These are phyloP conservation scores for Aspergillus incahuasiensis DNA, from an alignment of 495 filamentous ascomycete genomes.

Conservation along the genomic window DNA sequence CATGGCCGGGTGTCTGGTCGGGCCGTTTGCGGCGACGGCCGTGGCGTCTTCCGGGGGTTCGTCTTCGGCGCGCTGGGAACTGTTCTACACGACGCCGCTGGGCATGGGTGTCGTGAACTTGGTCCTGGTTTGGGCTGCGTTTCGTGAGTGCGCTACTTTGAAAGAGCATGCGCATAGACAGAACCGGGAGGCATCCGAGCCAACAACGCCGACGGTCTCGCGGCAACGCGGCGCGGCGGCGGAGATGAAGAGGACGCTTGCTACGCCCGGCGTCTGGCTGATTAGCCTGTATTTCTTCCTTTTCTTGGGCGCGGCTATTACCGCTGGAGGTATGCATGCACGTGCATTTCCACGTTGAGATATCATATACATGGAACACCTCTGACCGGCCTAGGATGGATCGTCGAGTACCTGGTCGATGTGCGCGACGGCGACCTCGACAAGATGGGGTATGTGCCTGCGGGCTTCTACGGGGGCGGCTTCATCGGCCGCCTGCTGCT, in stretches of 20 bases:
- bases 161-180: neutral
- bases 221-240: constrained; percentile 6
- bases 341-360: too few species aligned
- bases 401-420: constrained; percentile 30
- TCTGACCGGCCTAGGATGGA: too few species aligned
- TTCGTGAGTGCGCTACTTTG: constrained; percentile 19
- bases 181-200: neutral
- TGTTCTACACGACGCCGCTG: constrained; percentile 27
- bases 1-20: constrained; percentile 31
- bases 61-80: constrained; percentile 19
- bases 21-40: constrained; percentile 25
- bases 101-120: constrained; percentile 24
- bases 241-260: constrained; percentile 25
- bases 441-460: constrained; percentile 29
- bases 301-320: constrained; percentile 27
- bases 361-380: too few species aligned
- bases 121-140: constrained; percentile 16
- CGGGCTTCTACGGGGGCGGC: constrained; percentile 26
- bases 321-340: constrained; percentile 22
- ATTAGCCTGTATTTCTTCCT: constrained; percentile 33
- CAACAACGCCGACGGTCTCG: neutral
- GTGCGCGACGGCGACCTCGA: constrained; percentile 29
- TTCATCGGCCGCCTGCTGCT: constrained; percentile 27
- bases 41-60: constrained; percentile 22
- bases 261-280: constrained; percentile 25